These are phyloP conservation scores for Entophlyctis helioformis DNA, from an alignment of 192 early-diverging fungal genomes.

Conservation along the genomic window DNA sequence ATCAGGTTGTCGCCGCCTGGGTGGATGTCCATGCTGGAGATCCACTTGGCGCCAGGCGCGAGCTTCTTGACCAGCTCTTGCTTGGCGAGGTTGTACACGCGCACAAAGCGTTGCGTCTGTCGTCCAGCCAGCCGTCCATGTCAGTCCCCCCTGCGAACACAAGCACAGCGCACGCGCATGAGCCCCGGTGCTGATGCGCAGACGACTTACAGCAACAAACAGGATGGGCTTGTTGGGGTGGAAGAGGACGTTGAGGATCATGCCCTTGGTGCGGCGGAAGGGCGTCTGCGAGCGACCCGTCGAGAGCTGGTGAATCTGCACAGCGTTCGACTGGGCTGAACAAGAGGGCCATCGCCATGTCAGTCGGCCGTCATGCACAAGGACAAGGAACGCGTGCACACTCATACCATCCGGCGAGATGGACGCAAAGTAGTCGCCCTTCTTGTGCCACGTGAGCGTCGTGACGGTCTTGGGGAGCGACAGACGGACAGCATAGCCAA, in stretches of 20 bases:
- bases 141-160: no score
- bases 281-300: conserved; percentile 81
- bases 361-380: no score
- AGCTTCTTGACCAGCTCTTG: conserved; percentile 82
- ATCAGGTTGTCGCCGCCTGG: conserved; percentile 88
- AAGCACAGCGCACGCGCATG: no score
- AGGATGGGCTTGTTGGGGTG: conserved; percentile 87
- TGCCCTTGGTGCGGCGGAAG: conserved; percentile 80
- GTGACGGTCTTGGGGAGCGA: conserved; percentile 61
- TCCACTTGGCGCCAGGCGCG: conserved; percentile 80
- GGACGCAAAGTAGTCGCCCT: conserved; percentile 91
- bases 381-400: not conserved
- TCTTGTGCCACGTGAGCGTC: conserved; percentile 85
- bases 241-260: conserved; percentile 80
- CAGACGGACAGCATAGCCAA: not conserved
- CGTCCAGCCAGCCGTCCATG: no score
- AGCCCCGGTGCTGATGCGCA: no score
- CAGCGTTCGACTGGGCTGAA: no score
- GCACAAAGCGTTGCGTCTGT: conserved; percentile 87
- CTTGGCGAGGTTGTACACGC: conserved; percentile 84
- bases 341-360: no score
- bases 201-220: conserved; percentile 71
- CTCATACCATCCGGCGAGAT: conserved; percentile 63
- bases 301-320: conserved; percentile 87
- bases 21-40: conserved; percentile 89